Conservation (phyloP, 192 early-diverging fungal genomes). For the Backusella tuberculispora region DNA sequence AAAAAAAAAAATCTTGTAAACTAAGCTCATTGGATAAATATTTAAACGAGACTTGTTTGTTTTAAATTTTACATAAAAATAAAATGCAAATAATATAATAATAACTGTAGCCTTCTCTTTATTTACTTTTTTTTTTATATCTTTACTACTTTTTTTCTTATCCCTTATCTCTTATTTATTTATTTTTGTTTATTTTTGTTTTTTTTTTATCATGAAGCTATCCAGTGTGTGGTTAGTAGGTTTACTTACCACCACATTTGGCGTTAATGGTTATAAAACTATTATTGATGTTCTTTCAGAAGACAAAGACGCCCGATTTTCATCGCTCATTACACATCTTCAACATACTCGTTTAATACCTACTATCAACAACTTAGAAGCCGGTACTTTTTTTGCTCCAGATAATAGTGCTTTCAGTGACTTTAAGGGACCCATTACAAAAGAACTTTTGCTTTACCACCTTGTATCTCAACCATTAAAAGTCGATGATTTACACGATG, state of each 20-base stretch:
- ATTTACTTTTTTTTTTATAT: neutral
- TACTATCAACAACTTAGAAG: slow-evolving; percentile 55
- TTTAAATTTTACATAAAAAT: slow-evolving; percentile 13
- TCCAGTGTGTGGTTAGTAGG: neutral
- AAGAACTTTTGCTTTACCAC: slow-evolving; percentile 37
- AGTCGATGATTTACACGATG: slow-evolving; percentile 30
- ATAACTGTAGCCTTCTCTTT: neutral
- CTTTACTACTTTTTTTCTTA: neutral
- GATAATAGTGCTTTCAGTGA: slow-evolving; percentile 55
- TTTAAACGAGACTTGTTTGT: slow-evolving; percentile 17
- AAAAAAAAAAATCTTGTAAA: slow-evolving; percentile 37
- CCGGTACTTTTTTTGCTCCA: slow-evolving; percentile 62
- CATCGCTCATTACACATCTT: slow-evolving; percentile 53
- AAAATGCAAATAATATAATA: slow-evolving; percentile 15
- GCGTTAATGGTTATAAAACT: slow-evolving; percentile 27
- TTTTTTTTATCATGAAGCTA: neutral
- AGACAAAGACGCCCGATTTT: slow-evolving; percentile 45
- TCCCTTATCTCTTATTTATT: too few species aligned
- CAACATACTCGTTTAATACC: slow-evolving; percentile 61
- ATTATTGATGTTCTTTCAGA: slow-evolving; percentile 63
- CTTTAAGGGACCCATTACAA: slow-evolving; percentile 35
- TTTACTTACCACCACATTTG: neutral
- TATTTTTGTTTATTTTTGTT: neutral
- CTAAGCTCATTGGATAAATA: slow-evolving; percentile 13
- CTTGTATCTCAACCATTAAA: slow-evolving; percentile 15